phyloP scores from a whole-genome alignment of 2,329 filamentous ascomycete species.

The Cladosporium sp. region DNA sequence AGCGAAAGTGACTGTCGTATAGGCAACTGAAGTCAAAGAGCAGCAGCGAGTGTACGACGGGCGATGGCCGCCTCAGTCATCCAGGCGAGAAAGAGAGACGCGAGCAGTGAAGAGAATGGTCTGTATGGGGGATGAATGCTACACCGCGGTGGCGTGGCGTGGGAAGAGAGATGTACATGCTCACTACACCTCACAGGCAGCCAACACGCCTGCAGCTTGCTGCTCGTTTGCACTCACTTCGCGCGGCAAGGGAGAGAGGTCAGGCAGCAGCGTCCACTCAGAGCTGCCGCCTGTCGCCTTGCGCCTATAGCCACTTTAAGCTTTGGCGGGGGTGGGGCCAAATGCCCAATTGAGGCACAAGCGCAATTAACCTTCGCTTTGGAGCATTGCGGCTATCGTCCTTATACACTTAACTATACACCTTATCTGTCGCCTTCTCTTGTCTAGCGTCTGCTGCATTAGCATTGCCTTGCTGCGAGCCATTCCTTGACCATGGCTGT shows the following conservation, averaged over 20 bases:
- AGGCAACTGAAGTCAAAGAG: too few relatives aligned
- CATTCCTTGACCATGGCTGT: neutral
- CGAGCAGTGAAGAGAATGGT: too few relatives aligned
- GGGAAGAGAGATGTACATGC: too few relatives aligned
- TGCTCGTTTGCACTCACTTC: neutral
- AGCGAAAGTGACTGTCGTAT: neutral
- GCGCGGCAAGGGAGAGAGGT: neutral
- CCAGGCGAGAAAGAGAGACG: too few relatives aligned
- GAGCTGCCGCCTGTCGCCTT: neutral
- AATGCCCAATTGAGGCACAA: neutral
- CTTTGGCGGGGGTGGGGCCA: slow-evolving; percentile 2
- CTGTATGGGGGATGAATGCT: too few relatives aligned
- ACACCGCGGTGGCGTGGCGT: too few relatives aligned
- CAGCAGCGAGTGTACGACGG: too few relatives aligned
- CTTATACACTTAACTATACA: neutral
- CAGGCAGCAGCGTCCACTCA: neutral
- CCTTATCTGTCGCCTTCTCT: neutral
- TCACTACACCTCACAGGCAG: neutral
- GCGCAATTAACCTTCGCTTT: neutral
- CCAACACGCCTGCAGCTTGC: neutral
- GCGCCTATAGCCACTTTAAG: neutral
- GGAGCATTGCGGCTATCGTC: neutral
- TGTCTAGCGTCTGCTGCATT: neutral
- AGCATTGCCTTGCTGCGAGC: neutral
- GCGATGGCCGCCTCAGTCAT: too few relatives aligned